Evolutionary conservation across 345 rosid genomes (phyloP), one percentile per base, ranked within the genome.

Genomic region (Pugionium cornutum): DNA sequence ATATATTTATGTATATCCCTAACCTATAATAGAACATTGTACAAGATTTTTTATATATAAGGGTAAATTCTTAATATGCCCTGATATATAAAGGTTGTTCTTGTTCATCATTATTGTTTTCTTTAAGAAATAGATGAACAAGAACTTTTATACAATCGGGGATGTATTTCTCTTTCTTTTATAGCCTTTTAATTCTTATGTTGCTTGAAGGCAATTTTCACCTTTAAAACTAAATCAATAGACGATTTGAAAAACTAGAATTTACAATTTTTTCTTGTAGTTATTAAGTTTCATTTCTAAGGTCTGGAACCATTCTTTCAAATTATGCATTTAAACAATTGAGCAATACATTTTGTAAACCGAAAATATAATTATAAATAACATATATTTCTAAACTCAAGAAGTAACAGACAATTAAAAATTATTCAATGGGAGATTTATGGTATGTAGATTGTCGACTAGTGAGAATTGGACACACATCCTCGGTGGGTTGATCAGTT

Each of bases 11-110:
- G 7, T 31, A 32, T 25, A 65, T 65, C 55, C 60, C 45, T 64
- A 50, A 57, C 76, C 3, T 65, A 54, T 37, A 35, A 51, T 53
- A 62, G 62, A 66, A 66, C 56, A 53, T 35, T 66, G 67, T 66
- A 58, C 49, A 72, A 58, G 64, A 35, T n/a, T n/a, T n/a, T n/a
- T n/a, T 18, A 18, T 73, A 55, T 44, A 54, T 66, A 45, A 52
- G 44, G 70, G 70, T 30, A 44, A 55, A 4, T 44, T 66, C 70
- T 54, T 55, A 43, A 6, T 7, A 31, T 66, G 62, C 36, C 67
- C 66, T 68, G 39, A 36, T 52, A 66, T 58, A 39, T 7, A 1
- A 29, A 56, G 71, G 39, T 45, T 51, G 50, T 31, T 65, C 25
- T 58, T 58, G 62, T 51, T 65, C 62, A 58, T 53, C 43, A 35